Conservation (phyloP, 2,329 filamentous ascomycete species). For the Pleoardoris graminearum region DNA sequence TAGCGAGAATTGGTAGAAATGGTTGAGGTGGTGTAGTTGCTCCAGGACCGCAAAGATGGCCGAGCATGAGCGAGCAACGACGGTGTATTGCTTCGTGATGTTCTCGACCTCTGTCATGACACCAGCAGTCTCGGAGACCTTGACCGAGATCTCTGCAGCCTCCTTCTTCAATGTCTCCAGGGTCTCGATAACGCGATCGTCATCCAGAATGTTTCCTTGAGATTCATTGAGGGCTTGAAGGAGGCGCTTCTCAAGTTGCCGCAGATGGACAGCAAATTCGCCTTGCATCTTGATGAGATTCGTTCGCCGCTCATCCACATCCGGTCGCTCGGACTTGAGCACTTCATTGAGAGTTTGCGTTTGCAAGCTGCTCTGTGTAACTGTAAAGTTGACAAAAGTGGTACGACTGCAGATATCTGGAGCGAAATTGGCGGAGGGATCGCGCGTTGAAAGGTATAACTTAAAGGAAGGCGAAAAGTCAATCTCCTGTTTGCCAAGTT, state of each 20-base stretch:
- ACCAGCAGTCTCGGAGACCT: conserved; percentile 95
- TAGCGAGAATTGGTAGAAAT: conserved; percentile 99
- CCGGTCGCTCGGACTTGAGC: conserved; percentile 93
- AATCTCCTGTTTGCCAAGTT: conserved; percentile 97
- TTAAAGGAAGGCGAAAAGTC: conserved; percentile 98
- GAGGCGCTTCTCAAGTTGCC: conserved; percentile 90
- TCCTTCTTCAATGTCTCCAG: conserved; percentile 97
- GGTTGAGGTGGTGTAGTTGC: conserved; percentile 96
- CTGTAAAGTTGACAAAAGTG: conserved; percentile 99
- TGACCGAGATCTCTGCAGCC: conserved; percentile 90
- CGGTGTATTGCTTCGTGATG: conserved; percentile 91
- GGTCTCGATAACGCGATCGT: conserved; percentile 97
- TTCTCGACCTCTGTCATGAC: conserved; percentile 98
- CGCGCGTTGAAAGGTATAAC: conserved; percentile 90
- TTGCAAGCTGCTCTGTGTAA: conserved; percentile 97
- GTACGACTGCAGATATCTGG: conserved; percentile 98
- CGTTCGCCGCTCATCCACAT: conserved; percentile 93
- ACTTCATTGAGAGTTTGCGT: conserved; percentile 98
- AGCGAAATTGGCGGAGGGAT: conserved; percentile 93
- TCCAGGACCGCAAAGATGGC: conserved; percentile 96
- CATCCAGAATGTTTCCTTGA: conserved; percentile 94
- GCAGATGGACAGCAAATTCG: conserved; percentile 97
- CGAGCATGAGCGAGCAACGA: conserved; percentile 92
- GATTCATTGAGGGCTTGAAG: conserved; percentile 96
- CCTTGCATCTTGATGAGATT: conserved; percentile 99